phyloP scores from a whole-genome alignment of 768 basidiomycete species.

The Phanerochaete carnosa region DNA sequence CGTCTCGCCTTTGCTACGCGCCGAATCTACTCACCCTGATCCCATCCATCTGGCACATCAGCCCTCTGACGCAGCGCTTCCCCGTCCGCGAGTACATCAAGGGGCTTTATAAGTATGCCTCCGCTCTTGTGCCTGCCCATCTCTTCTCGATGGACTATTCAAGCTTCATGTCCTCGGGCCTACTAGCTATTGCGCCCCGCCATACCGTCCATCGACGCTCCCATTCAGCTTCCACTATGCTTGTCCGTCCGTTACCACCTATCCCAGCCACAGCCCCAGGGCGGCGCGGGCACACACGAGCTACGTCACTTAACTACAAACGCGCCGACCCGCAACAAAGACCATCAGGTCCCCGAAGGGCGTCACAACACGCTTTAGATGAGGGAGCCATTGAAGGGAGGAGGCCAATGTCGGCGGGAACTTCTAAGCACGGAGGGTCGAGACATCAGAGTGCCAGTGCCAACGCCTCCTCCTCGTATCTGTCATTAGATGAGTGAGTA shows the following conservation, averaged over 20 bases:
- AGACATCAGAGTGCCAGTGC: background rate
- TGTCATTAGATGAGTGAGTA: conserved; percentile 11
- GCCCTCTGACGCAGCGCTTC: conserved; percentile 4
- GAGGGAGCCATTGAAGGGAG: background rate
- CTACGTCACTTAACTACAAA: background rate
- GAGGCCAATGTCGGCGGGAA: background rate
- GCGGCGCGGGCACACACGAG: background rate
- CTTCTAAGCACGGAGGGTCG: background rate
- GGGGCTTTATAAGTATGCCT: conserved; percentile 1
- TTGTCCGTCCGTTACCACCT: background rate
- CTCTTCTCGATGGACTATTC: conserved; percentile 24
- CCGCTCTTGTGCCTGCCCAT: background rate
- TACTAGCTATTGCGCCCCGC: conserved; percentile 25
- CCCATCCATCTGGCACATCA: background rate
- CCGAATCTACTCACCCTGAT: background rate
- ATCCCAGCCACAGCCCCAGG: background rate
- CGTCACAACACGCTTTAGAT: background rate
- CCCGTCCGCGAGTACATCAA: background rate
- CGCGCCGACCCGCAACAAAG: background rate
- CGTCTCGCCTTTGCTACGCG: background rate
- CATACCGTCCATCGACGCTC: background rate
- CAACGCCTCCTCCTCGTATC: conserved; percentile 3
- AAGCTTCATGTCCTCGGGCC: conserved; percentile 32
- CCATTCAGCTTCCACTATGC: background rate
- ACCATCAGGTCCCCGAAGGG: background rate